A percentile compares a stretch with the other conserved stretches of the same genome.
Evolutionary conservation across 768 basidiomycete species (phyloP).

Genomic region (Cystobasidium onofrii): DNA sequence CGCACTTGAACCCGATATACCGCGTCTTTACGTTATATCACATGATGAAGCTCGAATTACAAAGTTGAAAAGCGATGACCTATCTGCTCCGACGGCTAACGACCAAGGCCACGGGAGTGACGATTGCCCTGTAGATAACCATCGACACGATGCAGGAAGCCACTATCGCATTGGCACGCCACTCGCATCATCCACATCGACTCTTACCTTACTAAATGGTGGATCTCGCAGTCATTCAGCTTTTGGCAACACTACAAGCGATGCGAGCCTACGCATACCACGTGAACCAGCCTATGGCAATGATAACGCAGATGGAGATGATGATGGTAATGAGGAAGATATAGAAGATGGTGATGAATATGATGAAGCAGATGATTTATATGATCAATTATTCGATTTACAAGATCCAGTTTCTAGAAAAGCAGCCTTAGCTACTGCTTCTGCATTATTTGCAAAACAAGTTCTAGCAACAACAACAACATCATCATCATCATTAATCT

Average conservation of each 20-base stretch:
- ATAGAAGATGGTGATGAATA: constrained; percentile 12
- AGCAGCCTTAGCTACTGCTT: neutral
- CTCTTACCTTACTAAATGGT: neutral
- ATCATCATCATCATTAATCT: neutral
- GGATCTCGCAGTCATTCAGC: neutral
- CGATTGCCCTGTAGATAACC: neutral
- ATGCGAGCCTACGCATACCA: neutral
- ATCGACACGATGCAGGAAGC: neutral
- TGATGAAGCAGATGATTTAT: constrained; percentile 1
- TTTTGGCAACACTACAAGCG: neutral
- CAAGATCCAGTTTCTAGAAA: neutral
- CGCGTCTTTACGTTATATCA: neutral
- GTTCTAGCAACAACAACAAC: no score
- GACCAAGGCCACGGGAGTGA: neutral
- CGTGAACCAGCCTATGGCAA: neutral
- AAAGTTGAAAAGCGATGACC: neutral
- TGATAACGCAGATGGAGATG: constrained; percentile 11
- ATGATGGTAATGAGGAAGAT: constrained; percentile 10
- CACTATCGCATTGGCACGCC: neutral
- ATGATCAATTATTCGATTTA: neutral
- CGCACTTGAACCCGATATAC: constrained; percentile 22
- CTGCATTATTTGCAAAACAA: neutral
- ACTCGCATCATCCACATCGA: neutral
- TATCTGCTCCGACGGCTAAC: neutral
- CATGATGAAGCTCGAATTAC: neutral